A percentile compares a stretch with the other conserved stretches of the same genome.
These are phyloP conservation scores for Coniferiporia sulphurascens DNA, from an alignment of 1,284 basidiomycete species.

Conservation along the genomic window DNA sequence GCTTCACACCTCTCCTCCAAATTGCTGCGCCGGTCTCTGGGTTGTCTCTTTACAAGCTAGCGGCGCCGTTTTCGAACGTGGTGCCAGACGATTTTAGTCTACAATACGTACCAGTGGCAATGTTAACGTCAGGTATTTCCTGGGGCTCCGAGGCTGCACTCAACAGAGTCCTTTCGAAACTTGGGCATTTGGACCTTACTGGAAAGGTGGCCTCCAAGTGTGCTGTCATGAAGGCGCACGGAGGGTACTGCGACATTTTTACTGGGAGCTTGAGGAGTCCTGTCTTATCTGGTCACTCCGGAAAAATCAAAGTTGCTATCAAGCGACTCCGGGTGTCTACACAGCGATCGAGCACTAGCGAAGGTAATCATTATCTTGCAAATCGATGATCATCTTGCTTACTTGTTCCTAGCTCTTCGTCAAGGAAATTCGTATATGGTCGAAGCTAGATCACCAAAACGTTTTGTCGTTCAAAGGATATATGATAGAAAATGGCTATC, in stretches of 20 bases:
- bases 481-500: constrained; percentile 3
- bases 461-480: constrained; percentile 11
- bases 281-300: neutral
- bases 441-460: constrained; percentile 10
- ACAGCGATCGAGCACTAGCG: neutral
- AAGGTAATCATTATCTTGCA: constrained; percentile 1
- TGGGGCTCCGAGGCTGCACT: neutral
- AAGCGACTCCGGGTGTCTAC: constrained; percentile 10
- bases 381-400: neutral
- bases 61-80: too few species aligned
- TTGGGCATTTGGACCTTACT: constrained; percentile 3
- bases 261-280: neutral
- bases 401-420: neutral
- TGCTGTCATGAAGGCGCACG: neutral
- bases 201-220: neutral
- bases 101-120: too few species aligned
- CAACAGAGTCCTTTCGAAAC: neutral
- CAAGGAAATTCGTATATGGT: constrained; percentile 10
- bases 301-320: constrained; percentile 6
- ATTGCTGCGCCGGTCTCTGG: too few species aligned
- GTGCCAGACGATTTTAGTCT: too few species aligned
- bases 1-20: too few species aligned
- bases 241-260: constrained; percentile 12
- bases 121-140: too few species aligned
- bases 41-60: too few species aligned